Evolutionary conservation across 805 yeast species (phyloP).

Genomic region (Blastobotrys chiropterorum): DNA sequence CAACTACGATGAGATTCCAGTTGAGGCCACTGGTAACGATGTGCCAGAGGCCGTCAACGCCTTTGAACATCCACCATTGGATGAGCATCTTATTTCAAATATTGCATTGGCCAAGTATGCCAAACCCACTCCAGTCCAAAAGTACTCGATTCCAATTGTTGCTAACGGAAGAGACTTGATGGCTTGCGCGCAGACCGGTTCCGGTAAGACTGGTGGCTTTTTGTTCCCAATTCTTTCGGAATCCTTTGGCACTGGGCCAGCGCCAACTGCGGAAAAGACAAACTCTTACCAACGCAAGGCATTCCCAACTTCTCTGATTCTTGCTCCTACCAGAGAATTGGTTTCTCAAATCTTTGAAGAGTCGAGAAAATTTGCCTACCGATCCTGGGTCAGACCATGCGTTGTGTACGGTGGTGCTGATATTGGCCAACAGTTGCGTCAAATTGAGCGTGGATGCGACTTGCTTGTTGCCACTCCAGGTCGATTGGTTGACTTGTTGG

Average conservation of each 20-base stretch:
- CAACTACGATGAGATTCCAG: constrained; percentile 97
- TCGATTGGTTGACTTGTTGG: constrained; percentile 91
- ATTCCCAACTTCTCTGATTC: constrained; percentile 86
- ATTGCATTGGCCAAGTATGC: constrained; percentile 83
- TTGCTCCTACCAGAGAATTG: constrained; percentile 99
- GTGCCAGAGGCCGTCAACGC: constrained; percentile 90
- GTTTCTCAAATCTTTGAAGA: constrained; percentile 96
- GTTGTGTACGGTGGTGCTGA: constrained; percentile 99
- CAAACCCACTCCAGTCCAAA: constrained; percentile 95
- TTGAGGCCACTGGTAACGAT: constrained; percentile 91
- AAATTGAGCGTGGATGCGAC: constrained; percentile 90
- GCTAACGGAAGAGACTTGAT: constrained; percentile 84
- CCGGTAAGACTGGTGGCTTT: constrained; percentile 99
- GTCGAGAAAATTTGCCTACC: constrained; percentile 89
- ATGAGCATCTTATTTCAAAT: constrained; percentile 76
- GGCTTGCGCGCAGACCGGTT: constrained; percentile 99
- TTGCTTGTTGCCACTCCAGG: constrained; percentile 98
- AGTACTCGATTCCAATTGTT: constrained; percentile 88
- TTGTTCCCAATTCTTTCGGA: constrained; percentile 94
- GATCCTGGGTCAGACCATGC: constrained; percentile 97
- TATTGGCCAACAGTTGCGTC: constrained; percentile 78
- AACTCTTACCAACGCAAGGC: constrained; percentile 57
- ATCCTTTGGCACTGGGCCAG: constrained; percentile 84
- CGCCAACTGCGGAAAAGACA: constrained; percentile 42
- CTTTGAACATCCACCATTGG: constrained; percentile 91